phyloP scores from a whole-genome alignment of 768 basidiomycete species.

The Boletus coccyginus region DNA sequence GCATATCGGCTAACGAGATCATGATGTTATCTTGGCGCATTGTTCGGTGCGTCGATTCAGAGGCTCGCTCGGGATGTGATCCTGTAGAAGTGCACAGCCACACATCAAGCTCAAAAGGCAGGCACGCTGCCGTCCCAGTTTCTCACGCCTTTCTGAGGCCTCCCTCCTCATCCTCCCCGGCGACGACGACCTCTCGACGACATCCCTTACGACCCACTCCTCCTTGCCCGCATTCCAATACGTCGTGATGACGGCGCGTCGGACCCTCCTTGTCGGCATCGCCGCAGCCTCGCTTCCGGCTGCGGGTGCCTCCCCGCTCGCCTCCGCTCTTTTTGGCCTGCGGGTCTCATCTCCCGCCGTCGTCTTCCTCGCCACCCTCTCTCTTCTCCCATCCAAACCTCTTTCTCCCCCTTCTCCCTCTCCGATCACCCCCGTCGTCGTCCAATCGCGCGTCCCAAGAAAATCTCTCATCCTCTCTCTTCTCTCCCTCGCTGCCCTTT shows the following conservation, averaged over 20 bases:
- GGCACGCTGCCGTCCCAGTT: conserved; percentile 19
- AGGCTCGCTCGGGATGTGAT: neutral
- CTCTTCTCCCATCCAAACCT: conserved; percentile 53
- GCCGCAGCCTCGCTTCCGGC: conserved; percentile 23
- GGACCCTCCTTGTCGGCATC: conserved; percentile 15
- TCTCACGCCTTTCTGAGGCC: conserved; percentile 27
- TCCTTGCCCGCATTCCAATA: neutral
- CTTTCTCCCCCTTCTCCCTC: conserved; percentile 44
- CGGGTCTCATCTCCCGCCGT: conserved; percentile 68
- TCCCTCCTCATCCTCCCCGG: conserved; percentile 21
- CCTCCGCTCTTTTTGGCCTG: conserved; percentile 48
- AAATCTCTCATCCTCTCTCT: conserved; percentile 70
- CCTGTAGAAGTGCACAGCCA: conserved; percentile 23
- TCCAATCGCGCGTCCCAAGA: conserved; percentile 70
- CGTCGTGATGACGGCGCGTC: conserved; percentile 28
- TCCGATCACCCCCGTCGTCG: conserved; percentile 75
- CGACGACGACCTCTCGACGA: conserved; percentile 21
- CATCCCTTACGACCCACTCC: neutral
- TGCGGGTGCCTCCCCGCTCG: conserved; percentile 21
- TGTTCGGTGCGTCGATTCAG: neutral
- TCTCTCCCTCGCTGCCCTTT: conserved; percentile 65
- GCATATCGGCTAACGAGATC: neutral
- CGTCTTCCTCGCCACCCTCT: conserved; percentile 59
- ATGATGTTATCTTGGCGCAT: conserved; percentile 5
- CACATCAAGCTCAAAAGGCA: conserved; percentile 31